Conservation (phyloP, 2,329 filamentous ascomycete species). For the Colletotrichum sojae region DNA sequence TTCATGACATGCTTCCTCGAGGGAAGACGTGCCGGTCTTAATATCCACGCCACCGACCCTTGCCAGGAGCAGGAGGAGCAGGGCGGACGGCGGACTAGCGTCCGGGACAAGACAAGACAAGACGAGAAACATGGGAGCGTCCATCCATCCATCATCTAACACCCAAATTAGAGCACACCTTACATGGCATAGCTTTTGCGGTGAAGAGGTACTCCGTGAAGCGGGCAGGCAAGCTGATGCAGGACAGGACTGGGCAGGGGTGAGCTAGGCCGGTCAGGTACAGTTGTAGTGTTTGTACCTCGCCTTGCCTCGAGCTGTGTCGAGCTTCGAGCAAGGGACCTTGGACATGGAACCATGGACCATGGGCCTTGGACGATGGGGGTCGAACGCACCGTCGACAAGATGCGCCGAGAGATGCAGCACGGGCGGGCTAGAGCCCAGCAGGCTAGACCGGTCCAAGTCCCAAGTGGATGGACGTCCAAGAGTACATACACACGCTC, state of each 20-base stretch:
- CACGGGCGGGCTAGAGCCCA: conserved; percentile 37
- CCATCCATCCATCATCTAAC: conserved; percentile 29
- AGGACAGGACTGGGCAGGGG: background rate
- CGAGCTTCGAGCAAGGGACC: conserved; percentile 31
- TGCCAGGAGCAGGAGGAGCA: conserved; percentile 16
- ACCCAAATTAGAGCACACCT: background rate
- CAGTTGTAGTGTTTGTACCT: too few species aligned
- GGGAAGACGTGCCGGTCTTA: conserved; percentile 35
- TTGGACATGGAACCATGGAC: conserved; percentile 2
- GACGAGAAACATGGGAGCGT: conserved; percentile 35
- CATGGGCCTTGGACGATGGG: background rate
- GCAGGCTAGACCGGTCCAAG: conserved; percentile 38
- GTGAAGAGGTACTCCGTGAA: conserved; percentile 36
- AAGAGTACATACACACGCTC: background rate
- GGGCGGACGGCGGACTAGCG: conserved; percentile 24
- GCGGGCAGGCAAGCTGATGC: conserved; percentile 19
- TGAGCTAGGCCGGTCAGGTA: too few species aligned
- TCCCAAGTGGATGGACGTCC: conserved; percentile 32
- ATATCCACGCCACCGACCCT: conserved; percentile 32
- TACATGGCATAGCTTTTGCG: conserved; percentile 21
- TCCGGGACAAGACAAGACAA: conserved; percentile 26
- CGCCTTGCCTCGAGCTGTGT: background rate
- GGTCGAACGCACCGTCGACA: conserved; percentile 27
- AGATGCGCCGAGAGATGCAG: conserved; percentile 41
- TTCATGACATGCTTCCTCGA: background rate